Evolutionary conservation across 257 asterid species (phyloP).

Genomic region (Phtheirospermum japonicum): DNA sequence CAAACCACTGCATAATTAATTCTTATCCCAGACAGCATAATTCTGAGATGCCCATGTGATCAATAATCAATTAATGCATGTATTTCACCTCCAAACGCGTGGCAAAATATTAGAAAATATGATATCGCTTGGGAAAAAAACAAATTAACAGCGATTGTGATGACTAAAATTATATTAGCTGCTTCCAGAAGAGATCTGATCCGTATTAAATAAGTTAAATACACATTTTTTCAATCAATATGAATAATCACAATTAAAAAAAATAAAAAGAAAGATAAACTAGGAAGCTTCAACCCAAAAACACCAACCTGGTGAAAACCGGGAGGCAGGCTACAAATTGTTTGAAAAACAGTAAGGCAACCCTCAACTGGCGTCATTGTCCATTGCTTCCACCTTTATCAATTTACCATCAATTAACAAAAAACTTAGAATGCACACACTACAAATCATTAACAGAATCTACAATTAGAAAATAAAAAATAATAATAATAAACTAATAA

Average conservation of each 20-base stretch:
- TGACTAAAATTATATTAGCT: neutral
- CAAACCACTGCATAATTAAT: neutral
- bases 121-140: neutral
- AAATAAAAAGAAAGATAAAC: neutral
- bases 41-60: conserved; percentile 1
- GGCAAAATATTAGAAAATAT: neutral
- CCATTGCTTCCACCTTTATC: conserved; percentile 75
- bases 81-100: conserved; percentile 9
- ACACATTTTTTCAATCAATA: neutral
- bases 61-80: neutral
- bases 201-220: neutral
- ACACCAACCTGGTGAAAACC: conserved; percentile 83
- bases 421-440: neutral
- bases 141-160: neutral
- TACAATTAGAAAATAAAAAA: neutral
- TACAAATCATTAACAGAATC: conserved; percentile 17
- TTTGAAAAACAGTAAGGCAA: conserved; percentile 82
- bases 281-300: conserved; percentile 18
- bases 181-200: conserved; percentile 13
- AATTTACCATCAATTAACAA: neutral
- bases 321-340: conserved; percentile 69
- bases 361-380: conserved; percentile 96
- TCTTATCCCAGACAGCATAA: neutral
- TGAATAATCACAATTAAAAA: neutral
- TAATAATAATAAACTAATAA: neutral